A percentile compares a stretch with the other conserved stretches of the same genome.
phyloP scores from a whole-genome alignment of 345 rosid genomes.

The Pistacia vera region DNA sequence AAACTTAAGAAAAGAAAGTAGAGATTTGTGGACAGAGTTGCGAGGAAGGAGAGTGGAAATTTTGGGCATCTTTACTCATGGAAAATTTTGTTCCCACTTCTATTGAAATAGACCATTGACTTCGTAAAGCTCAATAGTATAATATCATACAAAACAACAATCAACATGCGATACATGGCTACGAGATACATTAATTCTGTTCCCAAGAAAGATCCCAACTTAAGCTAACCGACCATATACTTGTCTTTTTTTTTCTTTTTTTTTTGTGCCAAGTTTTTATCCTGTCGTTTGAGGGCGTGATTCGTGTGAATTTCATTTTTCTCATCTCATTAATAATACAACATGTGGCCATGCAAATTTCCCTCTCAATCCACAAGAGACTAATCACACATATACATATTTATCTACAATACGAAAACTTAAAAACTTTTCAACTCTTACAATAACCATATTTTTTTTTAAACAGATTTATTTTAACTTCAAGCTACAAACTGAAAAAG shows the following conservation, averaged over 20 bases:
- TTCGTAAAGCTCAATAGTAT: too few species aligned
- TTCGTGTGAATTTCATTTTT: background rate
- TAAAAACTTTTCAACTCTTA: too few species aligned
- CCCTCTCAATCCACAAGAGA: background rate
- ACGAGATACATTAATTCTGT: too few species aligned
- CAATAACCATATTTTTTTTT: too few species aligned
- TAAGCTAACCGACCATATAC: background rate
- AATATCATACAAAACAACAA: background rate
- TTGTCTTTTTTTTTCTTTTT: background rate
- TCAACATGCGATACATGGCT: background rate
- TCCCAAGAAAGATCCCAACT: background rate
- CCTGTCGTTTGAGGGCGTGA: too few species aligned
- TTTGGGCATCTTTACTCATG: background rate
- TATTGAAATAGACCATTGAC: background rate
- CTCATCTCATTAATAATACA: background rate
- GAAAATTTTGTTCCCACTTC: background rate
- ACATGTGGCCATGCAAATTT: background rate
- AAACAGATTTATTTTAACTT: too few species aligned
- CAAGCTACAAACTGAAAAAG: too few species aligned
- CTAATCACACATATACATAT: too few species aligned
- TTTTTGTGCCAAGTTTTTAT: background rate
- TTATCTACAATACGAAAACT: too few species aligned
- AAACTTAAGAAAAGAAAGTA: too few species aligned
- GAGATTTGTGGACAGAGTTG: too few species aligned
- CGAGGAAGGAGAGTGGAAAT: constrained; percentile 16